Base-by-base conservation (phyloP, 805 yeast genomes). In the Schizosaccharomyces lindneri region DNA sequence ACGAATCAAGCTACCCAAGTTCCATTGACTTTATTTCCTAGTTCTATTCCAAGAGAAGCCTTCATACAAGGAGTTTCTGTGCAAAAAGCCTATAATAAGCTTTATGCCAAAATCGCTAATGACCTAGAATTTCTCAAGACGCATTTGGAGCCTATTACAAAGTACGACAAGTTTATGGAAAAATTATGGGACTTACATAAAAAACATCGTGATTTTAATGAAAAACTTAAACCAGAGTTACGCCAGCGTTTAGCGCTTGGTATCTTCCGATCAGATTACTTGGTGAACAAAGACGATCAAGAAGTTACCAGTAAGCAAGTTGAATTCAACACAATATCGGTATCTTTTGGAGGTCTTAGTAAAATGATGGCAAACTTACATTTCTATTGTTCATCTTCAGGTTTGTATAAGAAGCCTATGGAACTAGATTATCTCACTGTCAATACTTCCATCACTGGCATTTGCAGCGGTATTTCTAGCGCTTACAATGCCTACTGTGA, bases 251-350 rank as follows among this genome's bases (percentile, higher is more conserved):
- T 86, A 46, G 79, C 88, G 0, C 75, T 89, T 57, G 97, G 97
- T 0, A 71, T 93, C 9, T 89, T 88, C 71, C 79, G 57, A 17
- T 51, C 57, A 9, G 57, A 93, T 69, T 93, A 90, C 68, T 81
- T 93, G 81, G 73, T 81, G 43, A 82, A 83, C 65, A 68, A 70
- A 32, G 63, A 64, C n/a, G 65, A 69, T 21, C 64, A 66, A 43
- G 66, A 62, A 32, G 71, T 72, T 15, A 70, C 71, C 32, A 84
- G 90, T 67, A 89, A 90, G 69, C 98, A 93, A 71, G 93, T 93
- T 61, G 99, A 93, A 71, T 90, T 90, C 74, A 93, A 93, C 72
- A 89, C 98, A 0, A 87, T 93, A 2, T 85, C 95, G 67, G 95
- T 90, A 3, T 89, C 97, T 0, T 93, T 93, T 74, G 96, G 95